Evolutionary conservation across 1,284 basidiomycete genomes (phyloP).

Genomic region (Heterobasidion parviporum): DNA sequence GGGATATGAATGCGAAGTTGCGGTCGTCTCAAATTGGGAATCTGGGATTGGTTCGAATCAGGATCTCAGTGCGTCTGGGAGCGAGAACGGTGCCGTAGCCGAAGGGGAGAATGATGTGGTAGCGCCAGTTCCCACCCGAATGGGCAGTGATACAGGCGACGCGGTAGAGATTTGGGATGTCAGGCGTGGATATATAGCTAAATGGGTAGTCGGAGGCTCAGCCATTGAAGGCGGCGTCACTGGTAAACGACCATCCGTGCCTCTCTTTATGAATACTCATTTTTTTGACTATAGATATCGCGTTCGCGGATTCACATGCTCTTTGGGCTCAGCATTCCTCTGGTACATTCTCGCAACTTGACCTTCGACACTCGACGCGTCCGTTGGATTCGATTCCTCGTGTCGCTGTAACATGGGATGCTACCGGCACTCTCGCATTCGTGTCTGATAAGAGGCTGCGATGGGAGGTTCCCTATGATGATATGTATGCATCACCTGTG

Average conservation of each 20-base stretch:
- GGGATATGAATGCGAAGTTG: conserved; percentile 72
- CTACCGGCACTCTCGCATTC: conserved; percentile 62
- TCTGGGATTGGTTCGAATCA: conserved; percentile 27
- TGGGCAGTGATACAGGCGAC: conserved; percentile 36
- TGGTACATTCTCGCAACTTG: conserved; percentile 75
- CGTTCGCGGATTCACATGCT: conserved; percentile 64
- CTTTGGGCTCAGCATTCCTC: conserved; percentile 75
- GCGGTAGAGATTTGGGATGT: conserved; percentile 86
- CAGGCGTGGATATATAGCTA: conserved; percentile 71
- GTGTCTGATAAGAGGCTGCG: conserved; percentile 47
- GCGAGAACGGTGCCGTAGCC: not conserved
- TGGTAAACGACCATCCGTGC: conserved; percentile 31
- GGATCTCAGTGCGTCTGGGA: conserved; percentile 5
- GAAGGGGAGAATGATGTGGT: conserved; percentile 9
- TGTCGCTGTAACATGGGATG: conserved; percentile 62
- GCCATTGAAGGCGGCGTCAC: conserved; percentile 61
- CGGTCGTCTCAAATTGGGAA: conserved; percentile 61
- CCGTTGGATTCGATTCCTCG: conserved; percentile 69
- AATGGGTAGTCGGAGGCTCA: conserved; percentile 66
- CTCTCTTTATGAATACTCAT: too few species aligned
- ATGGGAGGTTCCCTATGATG: conserved; percentile 81
- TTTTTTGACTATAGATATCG: conserved; percentile 38
- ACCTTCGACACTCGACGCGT: conserved; percentile 53
- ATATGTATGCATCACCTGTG: conserved; percentile 48
- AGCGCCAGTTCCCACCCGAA: conserved; percentile 6